These are phyloP conservation scores for Bipolaris sorokiniana DNA, from an alignment of 2,329 filamentous ascomycete species.

Conservation along the genomic window DNA sequence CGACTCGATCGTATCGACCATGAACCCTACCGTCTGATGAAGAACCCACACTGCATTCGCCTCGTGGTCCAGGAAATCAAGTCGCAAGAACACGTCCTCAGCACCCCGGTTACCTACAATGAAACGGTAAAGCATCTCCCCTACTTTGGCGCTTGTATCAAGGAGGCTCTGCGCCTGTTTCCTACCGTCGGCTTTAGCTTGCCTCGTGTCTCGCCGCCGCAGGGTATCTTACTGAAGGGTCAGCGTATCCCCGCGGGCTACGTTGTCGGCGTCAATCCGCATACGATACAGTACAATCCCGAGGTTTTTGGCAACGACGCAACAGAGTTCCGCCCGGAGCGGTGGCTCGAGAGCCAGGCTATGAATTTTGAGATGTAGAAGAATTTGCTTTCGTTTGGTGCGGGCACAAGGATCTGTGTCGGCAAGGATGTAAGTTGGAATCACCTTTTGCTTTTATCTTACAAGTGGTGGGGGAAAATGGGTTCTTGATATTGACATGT, in stretches of 20 bases:
- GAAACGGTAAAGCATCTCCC: constrained; percentile 28
- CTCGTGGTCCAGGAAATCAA: constrained; percentile 29
- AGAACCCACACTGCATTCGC: constrained; percentile 31
- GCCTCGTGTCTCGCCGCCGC: constrained; percentile 34
- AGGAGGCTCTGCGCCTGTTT: constrained; percentile 30
- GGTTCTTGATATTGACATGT: neutral
- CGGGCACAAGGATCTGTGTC: constrained; percentile 31
- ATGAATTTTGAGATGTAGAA: constrained; percentile 27
- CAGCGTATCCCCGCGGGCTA: constrained; percentile 45
- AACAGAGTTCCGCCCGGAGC: constrained; percentile 55
- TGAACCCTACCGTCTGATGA: constrained; percentile 47
- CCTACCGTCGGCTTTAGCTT: constrained; percentile 28
- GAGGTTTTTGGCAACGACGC: constrained; percentile 55
- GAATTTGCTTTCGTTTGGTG: constrained; percentile 14
- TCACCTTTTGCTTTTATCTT: neutral
- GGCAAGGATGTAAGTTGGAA: constrained; percentile 25
- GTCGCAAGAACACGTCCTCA: constrained; percentile 18
- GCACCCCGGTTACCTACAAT: constrained; percentile 25
- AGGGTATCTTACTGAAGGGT: constrained; percentile 23
- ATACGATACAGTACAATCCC: constrained; percentile 48
- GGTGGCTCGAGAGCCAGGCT: constrained; percentile 52
- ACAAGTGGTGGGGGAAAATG: neutral
- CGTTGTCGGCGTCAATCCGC: constrained; percentile 46
- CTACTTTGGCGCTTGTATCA: constrained; percentile 44
- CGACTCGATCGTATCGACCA: constrained; percentile 46